Evolutionary conservation across 805 yeast genomes (phyloP).

Genomic region (Nakazawaea ernobii): DNA sequence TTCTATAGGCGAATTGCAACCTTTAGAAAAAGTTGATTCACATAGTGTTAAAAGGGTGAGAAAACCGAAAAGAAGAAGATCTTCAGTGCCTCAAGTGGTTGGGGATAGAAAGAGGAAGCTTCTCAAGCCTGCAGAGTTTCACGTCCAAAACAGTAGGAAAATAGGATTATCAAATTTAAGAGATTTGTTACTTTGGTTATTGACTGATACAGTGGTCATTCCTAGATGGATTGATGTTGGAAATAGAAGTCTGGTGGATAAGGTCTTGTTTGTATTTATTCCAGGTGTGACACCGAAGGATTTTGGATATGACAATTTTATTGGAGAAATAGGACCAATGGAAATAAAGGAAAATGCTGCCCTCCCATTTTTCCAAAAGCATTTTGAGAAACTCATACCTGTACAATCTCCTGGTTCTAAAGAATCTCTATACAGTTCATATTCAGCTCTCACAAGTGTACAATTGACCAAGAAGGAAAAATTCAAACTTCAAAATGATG

Average conservation of each 20-base stretch:
- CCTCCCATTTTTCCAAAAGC: conserved; percentile 25
- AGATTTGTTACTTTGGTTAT: conserved; percentile 36
- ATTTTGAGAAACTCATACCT: conserved; percentile 41
- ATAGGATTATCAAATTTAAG: conserved; percentile 36
- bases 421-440: conserved; percentile 47
- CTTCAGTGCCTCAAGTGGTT: conserved; percentile 26
- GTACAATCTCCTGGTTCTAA: conserved; percentile 63
- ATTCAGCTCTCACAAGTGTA: conserved; percentile 49
- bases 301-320: conserved; percentile 29
- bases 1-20: neutral
- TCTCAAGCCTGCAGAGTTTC: conserved; percentile 19
- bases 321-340: conserved; percentile 9
- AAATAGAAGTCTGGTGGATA: conserved; percentile 43
- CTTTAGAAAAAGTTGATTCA: conserved; percentile 2
- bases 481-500: conserved; percentile 27
- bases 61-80: conserved; percentile 28
- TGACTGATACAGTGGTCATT: conserved; percentile 33
- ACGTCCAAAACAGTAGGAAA: conserved; percentile 18
- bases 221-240: conserved; percentile 46
- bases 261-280: conserved; percentile 51
- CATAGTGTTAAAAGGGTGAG: neutral
- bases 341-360: neutral
- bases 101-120: conserved; percentile 27
- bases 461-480: conserved; percentile 55
- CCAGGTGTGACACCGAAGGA: conserved; percentile 56